Conservation (phyloP, 768 basidiomycete genomes). For the Neoboletus brunneissimus region DNA sequence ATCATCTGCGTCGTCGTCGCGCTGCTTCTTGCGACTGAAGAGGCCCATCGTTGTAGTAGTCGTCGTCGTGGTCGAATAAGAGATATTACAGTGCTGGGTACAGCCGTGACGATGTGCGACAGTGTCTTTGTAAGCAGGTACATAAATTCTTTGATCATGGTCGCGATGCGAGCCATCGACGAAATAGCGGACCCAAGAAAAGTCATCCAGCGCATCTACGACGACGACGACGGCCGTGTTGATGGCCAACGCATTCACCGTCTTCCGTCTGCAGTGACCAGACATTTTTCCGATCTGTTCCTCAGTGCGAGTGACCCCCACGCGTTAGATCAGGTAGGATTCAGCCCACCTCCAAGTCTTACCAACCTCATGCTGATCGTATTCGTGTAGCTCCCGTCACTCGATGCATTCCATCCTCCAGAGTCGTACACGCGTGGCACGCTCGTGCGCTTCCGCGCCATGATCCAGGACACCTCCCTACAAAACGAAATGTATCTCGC, state of each 20-base stretch:
- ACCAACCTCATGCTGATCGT: background rate
- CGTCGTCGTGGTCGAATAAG: conserved; percentile 5
- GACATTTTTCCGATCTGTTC: conserved; percentile 48
- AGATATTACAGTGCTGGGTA: background rate
- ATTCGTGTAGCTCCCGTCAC: conserved; percentile 51
- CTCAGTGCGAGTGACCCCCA: conserved; percentile 32
- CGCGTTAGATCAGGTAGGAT: conserved; percentile 21
- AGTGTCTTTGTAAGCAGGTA: conserved; percentile 12
- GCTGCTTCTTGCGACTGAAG: conserved; percentile 53
- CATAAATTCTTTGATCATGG: conserved; percentile 38
- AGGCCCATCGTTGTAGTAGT: conserved; percentile 45
- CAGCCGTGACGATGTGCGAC: conserved; percentile 5
- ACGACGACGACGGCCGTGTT: conserved; percentile 15
- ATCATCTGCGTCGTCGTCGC: conserved; percentile 35
- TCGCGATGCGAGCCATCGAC: conserved; percentile 47
- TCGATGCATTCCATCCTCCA: conserved; percentile 49
- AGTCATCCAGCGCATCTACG: conserved; percentile 50
- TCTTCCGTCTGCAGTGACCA: conserved; percentile 44
- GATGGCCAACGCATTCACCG: background rate
- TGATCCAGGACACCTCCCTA: conserved; percentile 80
- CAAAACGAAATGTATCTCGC: conserved; percentile 73
- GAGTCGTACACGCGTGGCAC: conserved; percentile 47
- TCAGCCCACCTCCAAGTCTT: conserved; percentile 3
- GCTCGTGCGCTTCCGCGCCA: conserved; percentile 69
- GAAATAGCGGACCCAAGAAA: conserved; percentile 49